Evolutionary conservation across 352 stramenopile species (phyloP).

Genomic region (Pythium chondricola): DNA sequence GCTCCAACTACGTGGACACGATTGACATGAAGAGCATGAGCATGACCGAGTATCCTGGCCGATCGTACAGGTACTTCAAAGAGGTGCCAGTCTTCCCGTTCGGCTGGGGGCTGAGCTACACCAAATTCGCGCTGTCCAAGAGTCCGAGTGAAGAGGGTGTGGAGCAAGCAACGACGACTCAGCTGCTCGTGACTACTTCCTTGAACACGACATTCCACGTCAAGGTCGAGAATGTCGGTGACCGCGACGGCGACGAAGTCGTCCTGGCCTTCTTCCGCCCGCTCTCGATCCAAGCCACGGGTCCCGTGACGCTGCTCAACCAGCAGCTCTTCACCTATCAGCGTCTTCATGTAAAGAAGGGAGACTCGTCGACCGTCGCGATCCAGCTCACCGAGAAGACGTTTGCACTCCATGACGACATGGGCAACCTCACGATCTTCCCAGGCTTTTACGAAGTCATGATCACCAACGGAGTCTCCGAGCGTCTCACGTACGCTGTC

Average conservation of each 20-base stretch:
- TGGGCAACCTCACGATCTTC: constrained; percentile 43
- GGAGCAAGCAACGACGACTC: constrained; percentile 3
- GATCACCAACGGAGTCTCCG: constrained; percentile 61
- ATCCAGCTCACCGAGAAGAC: constrained; percentile 41
- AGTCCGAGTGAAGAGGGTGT: neutral
- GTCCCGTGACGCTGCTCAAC: constrained; percentile 54
- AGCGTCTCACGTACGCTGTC: constrained; percentile 61
- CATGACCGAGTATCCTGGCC: constrained; percentile 85
- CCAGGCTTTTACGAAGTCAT: constrained; percentile 73
- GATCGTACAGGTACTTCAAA: constrained; percentile 91
- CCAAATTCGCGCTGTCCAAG: constrained; percentile 52
- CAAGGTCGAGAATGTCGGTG: constrained; percentile 51
- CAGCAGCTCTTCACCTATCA: constrained; percentile 71
- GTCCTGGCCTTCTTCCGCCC: constrained; percentile 75
- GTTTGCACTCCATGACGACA: constrained; percentile 50
- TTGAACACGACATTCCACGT: constrained; percentile 42
- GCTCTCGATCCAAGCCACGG: constrained; percentile 46
- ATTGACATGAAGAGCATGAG: constrained; percentile 87
- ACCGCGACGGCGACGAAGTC: constrained; percentile 56
- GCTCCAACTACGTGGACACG: constrained; percentile 62
- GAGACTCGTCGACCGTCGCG: constrained; percentile 26
- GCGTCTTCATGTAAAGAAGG: constrained; percentile 41
- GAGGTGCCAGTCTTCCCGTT: constrained; percentile 87
- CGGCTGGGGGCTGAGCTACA: constrained; percentile 89
- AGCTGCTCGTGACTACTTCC: constrained; percentile 26